Conservation (phyloP, 2,329 filamentous ascomycete species). For the Penicillium sp. region DNA sequence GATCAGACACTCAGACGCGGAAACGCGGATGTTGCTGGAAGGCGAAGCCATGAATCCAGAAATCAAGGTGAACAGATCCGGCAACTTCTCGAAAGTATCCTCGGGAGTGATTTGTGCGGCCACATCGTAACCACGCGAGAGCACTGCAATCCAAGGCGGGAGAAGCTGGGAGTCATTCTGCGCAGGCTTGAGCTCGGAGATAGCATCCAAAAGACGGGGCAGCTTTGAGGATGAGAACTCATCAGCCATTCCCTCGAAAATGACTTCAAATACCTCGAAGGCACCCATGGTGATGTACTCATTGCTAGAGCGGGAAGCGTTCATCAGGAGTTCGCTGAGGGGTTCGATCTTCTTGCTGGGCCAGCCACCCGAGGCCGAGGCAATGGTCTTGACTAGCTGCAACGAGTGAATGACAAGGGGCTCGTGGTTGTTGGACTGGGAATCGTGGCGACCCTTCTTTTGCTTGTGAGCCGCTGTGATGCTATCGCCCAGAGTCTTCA, state of each 20-base stretch:
- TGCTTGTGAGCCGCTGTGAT: constrained; percentile 59
- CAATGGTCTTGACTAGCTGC: constrained; percentile 83
- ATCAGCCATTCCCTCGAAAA: constrained; percentile 83
- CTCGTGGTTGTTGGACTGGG: constrained; percentile 53
- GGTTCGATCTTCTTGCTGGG: constrained; percentile 91
- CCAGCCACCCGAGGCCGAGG: constrained; percentile 82
- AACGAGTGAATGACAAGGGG: constrained; percentile 83
- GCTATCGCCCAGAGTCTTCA: constrained; percentile 65
- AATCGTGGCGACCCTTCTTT: constrained; percentile 49
- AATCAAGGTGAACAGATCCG: constrained; percentile 72
- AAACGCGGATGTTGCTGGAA: constrained; percentile 86
- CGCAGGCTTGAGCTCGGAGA: constrained; percentile 80
- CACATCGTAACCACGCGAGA: constrained; percentile 90
- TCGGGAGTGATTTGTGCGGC: constrained; percentile 79
- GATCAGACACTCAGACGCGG: constrained; percentile 86
- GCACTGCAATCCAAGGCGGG: constrained; percentile 90
- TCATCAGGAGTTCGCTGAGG: constrained; percentile 77
- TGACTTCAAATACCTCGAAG: constrained; percentile 95
- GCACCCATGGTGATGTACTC: constrained; percentile 94
- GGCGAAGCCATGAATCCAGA: constrained; percentile 73
- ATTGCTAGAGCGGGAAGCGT: constrained; percentile 80
- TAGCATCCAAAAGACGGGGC: constrained; percentile 78
- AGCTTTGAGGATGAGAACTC: constrained; percentile 83
- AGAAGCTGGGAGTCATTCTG: constrained; percentile 90
- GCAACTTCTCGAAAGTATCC: constrained; percentile 83